Evolutionary conservation across 192 early-diverging fungal species (phyloP), one percentile per base, ranked within the genome.

Genomic region (Podila epigama): DNA sequence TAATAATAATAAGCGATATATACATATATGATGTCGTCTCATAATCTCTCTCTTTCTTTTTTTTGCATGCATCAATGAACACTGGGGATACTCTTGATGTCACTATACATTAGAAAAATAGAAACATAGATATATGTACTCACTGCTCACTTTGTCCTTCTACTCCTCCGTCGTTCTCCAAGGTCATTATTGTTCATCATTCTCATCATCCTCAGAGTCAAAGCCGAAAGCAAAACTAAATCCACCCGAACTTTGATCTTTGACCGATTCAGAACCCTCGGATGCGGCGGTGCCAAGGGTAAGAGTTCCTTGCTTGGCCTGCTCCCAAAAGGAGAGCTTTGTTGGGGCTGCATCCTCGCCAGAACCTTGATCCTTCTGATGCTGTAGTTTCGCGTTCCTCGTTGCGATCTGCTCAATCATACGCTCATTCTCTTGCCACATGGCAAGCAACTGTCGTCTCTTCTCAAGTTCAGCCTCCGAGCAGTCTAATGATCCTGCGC

Each of bases 241-340:
- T 33, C 63, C 63, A 8, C 71, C 70, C 22, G 36, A 52, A 5
- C 29, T n/a, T n/a, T n/a, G n/a, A n/a, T n/a, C n/a, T n/a, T n/a
- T n/a, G n/a, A n/a, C n/a, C n/a, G n/a, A n/a, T n/a, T n/a, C 34
- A 55, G 63, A 27, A 9, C 22, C 28, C 11, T 34, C 58, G 2
- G 13, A 13, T 8, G 9, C 36, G 2, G 4, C 29, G n/a, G 20
- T 57, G 18, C 11, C 60, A 28, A 33, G 25, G n/a, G 1, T 28
- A 27, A 32, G 18, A 1, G 39, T 44, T 32, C 66, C 66, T 5
- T 63, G 61, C 61, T 77, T 77, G 27, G 73, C 73, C 44, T 64
- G 61, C 39, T 77, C 73, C 73, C 73, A 77, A 39, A 77, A 77
- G 18, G 73, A 77, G 35, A 77, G 60, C 35, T 52, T 60, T n/a